Base-by-base conservation (phyloP, 306 rosid species). In the Abrus pulchellus region DNA sequence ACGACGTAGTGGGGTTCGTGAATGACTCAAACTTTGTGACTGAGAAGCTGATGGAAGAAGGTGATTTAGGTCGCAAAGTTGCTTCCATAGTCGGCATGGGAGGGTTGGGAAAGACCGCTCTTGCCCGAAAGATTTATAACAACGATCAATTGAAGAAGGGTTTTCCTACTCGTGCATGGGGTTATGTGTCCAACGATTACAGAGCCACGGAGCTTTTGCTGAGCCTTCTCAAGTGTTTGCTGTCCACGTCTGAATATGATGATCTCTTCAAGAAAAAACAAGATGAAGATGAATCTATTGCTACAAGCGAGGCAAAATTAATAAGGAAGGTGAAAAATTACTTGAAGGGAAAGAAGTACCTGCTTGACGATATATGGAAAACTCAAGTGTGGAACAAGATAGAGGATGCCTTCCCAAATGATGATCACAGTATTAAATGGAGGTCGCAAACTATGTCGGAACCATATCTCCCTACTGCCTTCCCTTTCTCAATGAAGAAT, bases 71-170 rank as follows among this genome's bases (percentile, higher is more conserved):
- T 0, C 65, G 0, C 3, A 33, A 29, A 0, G 57, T 67, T 11
- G 65, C 60, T 68, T 40, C 81, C 41, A 75, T 82, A 50, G 9
- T 38, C 0, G 81, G 81, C 8, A 75, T 67, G 72, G 76, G 77
- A 33, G 85, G 81, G 3, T 13, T 44, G n/a, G 85, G 85, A 0
- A 82, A 82, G 40, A 75, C 85, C 56, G 75, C 85, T 43, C 77
- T 69, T 33, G 76, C 71, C 1, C 1, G 62, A 11, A 79, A 68
- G 70, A 45, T 79, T 6, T 79, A 44, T 3, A 79, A 57, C 10
- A 57, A 10, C 14, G 3, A 57, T 27, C 1, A 10, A 8, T 52
- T 82, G 0, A 8, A 29, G 0, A 2, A 13, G 1, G 4, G 5
- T 5, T 82, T 74, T 20, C 5, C 40, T 34, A 2, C 8, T 0